A percentile compares a stretch with the other conserved stretches of the same genome.
Conservation (phyloP, 208 protist species). For the Porcisia hertigi region DNA sequence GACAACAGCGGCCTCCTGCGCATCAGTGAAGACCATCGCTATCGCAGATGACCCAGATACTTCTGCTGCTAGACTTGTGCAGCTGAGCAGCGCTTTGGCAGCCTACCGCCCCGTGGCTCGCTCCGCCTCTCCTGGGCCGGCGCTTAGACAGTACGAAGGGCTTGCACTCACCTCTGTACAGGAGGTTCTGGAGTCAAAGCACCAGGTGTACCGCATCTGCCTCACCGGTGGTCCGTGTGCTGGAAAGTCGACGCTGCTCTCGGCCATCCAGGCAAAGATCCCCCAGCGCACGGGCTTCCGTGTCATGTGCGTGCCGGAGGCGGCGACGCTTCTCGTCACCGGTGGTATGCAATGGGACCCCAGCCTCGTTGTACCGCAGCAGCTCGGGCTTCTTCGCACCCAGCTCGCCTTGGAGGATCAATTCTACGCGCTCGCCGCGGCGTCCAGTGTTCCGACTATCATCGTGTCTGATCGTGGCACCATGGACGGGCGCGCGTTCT, state of each 20-base stretch:
- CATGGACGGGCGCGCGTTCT: conserved; percentile 88
- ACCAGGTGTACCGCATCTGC: conserved; percentile 67
- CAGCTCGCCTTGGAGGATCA: conserved; percentile 81
- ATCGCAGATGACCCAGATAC: neutral
- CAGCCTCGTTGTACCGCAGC: conserved; percentile 50
- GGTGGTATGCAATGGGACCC: conserved; percentile 74
- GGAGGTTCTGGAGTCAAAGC: conserved; percentile 46
- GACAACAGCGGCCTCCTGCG: neutral
- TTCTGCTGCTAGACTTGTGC: neutral
- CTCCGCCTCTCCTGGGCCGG: conserved; percentile 58
- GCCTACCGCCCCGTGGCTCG: conserved; percentile 41
- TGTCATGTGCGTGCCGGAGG: conserved; percentile 82
- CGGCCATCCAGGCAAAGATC: conserved; percentile 62
- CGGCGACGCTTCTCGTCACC: conserved; percentile 73
- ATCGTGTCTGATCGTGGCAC: conserved; percentile 82
- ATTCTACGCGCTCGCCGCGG: conserved; percentile 66
- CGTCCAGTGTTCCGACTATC: conserved; percentile 44
- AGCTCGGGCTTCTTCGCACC: conserved; percentile 59
- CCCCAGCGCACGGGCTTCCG: conserved; percentile 64
- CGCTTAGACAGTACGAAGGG: conserved; percentile 42
- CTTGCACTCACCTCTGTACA: conserved; percentile 53
- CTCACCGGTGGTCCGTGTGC: conserved; percentile 85
- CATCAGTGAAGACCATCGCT: neutral
- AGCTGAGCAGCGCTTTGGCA: neutral
- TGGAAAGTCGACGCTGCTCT: conserved; percentile 80